Evolutionary conservation across 2,329 filamentous ascomycete genomes (phyloP).

Genomic region (Coniochaeta hoffmannii): DNA sequence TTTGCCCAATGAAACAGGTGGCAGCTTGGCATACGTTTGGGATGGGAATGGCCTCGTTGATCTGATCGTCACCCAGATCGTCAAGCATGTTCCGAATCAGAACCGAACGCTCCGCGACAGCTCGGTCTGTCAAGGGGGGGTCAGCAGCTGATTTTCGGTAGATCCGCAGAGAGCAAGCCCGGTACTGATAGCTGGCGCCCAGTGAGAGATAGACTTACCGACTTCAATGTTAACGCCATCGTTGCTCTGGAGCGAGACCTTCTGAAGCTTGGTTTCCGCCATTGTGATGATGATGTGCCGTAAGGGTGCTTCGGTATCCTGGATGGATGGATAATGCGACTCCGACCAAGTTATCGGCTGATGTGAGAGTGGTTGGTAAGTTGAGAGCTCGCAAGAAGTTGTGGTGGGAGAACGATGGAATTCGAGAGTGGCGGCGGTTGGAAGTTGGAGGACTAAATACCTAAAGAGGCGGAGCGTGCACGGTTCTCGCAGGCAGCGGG

Average conservation of each 20-base stretch:
- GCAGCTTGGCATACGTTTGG: conserved; percentile 56
- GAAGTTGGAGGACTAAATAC: background rate
- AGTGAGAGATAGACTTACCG: conserved; percentile 28
- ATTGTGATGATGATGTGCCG: conserved; percentile 14
- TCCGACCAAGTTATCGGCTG: background rate
- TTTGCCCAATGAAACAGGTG: conserved; percentile 4
- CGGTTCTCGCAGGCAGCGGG: background rate
- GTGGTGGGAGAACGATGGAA: background rate
- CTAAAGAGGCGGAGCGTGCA: background rate
- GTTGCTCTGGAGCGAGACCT: conserved; percentile 44
- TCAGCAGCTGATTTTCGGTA: background rate
- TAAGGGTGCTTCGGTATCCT: background rate
- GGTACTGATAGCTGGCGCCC: background rate
- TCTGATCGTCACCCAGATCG: conserved; percentile 65
- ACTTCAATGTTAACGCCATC: conserved; percentile 39
- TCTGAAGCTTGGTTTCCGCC: conserved; percentile 24
- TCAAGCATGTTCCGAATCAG: conserved; percentile 98
- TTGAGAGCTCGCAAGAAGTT: background rate
- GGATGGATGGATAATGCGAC: background rate
- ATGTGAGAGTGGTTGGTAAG: background rate
- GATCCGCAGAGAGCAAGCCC: conserved; percentile 4
- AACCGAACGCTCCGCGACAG: conserved; percentile 83
- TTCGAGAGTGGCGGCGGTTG: background rate
- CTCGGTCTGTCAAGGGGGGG: conserved; percentile 50
- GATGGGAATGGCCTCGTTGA: conserved; percentile 72